Evolutionary conservation across 805 yeast genomes (phyloP).

Genomic region (Pichia scutulata): DNA sequence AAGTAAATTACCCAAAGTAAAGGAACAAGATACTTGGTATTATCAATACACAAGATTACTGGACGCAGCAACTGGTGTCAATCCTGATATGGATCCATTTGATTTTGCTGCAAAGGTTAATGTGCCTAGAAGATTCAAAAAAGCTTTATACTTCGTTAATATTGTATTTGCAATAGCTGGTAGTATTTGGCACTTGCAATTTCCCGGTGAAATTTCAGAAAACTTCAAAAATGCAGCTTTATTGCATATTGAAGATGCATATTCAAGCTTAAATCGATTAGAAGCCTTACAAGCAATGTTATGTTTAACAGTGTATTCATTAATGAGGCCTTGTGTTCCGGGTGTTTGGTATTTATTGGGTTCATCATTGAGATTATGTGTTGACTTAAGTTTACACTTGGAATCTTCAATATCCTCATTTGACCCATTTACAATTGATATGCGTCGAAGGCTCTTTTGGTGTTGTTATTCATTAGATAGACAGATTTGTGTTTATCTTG

Average conservation of each 20-base stretch:
- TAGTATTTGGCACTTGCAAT: constrained; percentile 61
- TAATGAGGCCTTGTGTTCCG: constrained; percentile 84
- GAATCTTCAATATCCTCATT: constrained; percentile 36
- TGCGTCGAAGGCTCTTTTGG: constrained; percentile 79
- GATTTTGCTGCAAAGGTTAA: constrained; percentile 30
- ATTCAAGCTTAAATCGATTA: constrained; percentile 50
- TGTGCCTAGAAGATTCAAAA: constrained; percentile 42
- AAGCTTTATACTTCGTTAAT: constrained; percentile 62
- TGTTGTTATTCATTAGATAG: constrained; percentile 81
- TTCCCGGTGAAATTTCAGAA: constrained; percentile 58
- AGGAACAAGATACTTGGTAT: constrained; percentile 40
- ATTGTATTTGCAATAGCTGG: constrained; percentile 77
- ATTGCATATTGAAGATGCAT: constrained; percentile 48
- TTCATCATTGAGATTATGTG: constrained; percentile 67
- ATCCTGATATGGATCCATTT: constrained; percentile 24
- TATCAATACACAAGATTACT: constrained; percentile 32
- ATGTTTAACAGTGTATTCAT: constrained; percentile 59
- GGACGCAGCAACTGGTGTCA: constrained; percentile 19
- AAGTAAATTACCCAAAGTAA: constrained; percentile 18
- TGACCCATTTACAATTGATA: constrained; percentile 55
- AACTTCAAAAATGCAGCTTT: constrained; percentile 64
- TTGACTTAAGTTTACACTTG: constrained; percentile 78
- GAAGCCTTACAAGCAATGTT: constrained; percentile 70
- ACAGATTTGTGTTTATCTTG: constrained; percentile 78
- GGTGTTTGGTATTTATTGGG: constrained; percentile 93